Base-by-base conservation (phyloP, 169 alveolate genomes). In the Plasmodium inui region DNA sequence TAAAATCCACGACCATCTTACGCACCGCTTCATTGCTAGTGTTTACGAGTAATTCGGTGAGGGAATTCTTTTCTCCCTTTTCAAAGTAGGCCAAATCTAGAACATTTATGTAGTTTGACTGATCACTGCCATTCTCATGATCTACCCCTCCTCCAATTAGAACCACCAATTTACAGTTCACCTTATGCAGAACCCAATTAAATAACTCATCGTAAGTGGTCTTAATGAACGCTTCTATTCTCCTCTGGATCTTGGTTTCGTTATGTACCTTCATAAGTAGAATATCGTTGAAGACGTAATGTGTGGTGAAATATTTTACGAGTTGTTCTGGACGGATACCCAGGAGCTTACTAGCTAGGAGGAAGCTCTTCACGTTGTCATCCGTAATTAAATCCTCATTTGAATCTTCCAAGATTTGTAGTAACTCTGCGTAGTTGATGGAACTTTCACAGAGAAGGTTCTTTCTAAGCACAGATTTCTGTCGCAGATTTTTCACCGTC, bases 141-240 rank as follows among this genome's bases (percentile, higher is more conserved):
- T 3, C 37, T 41, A 26, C 19, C 26, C 28, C 39, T 82, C 10
- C 70, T 1, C 50, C 41, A 14, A 3, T 22, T 19, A 84, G 30
- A 5, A 9, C 8, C 1, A 30, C 71, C 28, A 79, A 79, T 37
- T 89, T 89, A 4, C 32, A 30, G 32, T 57, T 89, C 9, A 89
- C 46, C 72, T 89, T 89, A 26, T 12, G 17, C 19, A 89, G 0
- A 10, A 89, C 17, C 94, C 94, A 89, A 10, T 89, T 80, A 14
- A 89, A 79, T 46, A 89, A 89, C 34, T 78, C 88, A 26, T 89
- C 90, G 32, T 89, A 89, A 17, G 74, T 61, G 50, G 94, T 67
- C 39, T 67, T 89, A 39, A 89, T 79, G 61, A 89, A 89, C 19
- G 14, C 3, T 41, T 89, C 84, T 14, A 89, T 79, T 89, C 44